A percentile compares a stretch with the other conserved stretches of the same genome.
Evolutionary conservation across 495 filamentous ascomycete species (phyloP).

Genomic region (Cercophora scortea): DNA sequence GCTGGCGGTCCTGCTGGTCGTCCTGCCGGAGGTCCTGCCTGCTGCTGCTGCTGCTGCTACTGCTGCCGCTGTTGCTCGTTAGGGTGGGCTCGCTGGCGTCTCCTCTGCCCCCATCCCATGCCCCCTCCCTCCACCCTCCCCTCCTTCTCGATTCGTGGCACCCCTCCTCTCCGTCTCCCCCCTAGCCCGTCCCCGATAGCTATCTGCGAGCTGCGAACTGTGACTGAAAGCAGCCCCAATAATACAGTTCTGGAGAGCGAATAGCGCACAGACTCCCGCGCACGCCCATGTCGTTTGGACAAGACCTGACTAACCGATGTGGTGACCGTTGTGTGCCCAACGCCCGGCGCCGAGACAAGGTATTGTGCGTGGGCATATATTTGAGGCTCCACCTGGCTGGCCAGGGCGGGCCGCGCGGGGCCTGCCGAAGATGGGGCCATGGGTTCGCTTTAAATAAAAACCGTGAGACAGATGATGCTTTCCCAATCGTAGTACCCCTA

Average conservation of each 20-base stretch:
- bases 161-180: background rate
- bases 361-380: background rate
- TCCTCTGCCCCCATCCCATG: background rate
- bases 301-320: no score
- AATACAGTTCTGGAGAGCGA: no score
- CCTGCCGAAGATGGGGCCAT: background rate
- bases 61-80: background rate
- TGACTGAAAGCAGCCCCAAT: background rate
- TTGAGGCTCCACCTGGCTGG: background rate
- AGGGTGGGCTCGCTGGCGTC: constrained; percentile 2
- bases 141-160: constrained; percentile 12
- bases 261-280: background rate
- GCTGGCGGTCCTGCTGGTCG: background rate
- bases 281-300: background rate
- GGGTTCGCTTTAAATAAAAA: no score
- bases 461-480: background rate
- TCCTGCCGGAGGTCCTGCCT: no score
- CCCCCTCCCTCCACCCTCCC: constrained; percentile 3
- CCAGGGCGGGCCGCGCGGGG: no score
- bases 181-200: constrained; percentile 9
- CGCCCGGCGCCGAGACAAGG: no score
- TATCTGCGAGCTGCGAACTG: constrained; percentile 12
- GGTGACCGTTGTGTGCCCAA: no score
- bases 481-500: no score
- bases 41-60: constrained; percentile 1